Evolutionary conservation across 208 protist genomes (phyloP).

Genomic region (Dictyostelium gargantuum): DNA sequence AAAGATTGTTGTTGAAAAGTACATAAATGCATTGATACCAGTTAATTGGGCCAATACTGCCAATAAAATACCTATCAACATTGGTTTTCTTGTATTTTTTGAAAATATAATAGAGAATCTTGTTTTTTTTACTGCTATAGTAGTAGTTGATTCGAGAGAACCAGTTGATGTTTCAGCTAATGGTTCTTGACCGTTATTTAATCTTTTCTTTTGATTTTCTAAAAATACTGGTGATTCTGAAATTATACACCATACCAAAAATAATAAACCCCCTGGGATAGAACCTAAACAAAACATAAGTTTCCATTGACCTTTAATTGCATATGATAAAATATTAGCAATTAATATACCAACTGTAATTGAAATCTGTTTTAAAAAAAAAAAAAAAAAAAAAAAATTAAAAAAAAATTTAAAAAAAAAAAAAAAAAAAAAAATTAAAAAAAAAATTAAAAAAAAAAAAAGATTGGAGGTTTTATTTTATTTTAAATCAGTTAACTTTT

Average conservation of each 20-base stretch:
- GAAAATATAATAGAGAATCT: background rate
- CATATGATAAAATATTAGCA: background rate
- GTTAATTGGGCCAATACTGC: constrained; percentile 17
- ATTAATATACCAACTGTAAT: constrained; percentile 36
- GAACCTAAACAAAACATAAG: constrained; percentile 20
- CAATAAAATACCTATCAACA: constrained; percentile 1
- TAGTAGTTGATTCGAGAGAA: background rate
- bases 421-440: no score
- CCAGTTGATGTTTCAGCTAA: background rate
- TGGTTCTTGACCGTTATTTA: background rate
- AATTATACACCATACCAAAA: background rate
- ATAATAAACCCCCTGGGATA: background rate
- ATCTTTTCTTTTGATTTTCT: background rate
- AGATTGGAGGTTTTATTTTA: no score
- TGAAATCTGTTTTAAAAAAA: background rate
- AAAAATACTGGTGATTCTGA: background rate
- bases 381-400: no score
- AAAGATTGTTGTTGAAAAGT: constrained; percentile 39
- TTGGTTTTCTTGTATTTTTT: constrained; percentile 25
- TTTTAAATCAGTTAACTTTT: no score
- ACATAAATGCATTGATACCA: constrained; percentile 66
- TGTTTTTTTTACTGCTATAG: background rate
- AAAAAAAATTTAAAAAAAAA: no score
- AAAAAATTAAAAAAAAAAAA: no score
- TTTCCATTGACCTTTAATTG: background rate